Percentiles rank a stretch among this genome's conserved stretches.
Conservation (phyloP, 208 protist species). For the Leishmania gerbilli region DNA sequence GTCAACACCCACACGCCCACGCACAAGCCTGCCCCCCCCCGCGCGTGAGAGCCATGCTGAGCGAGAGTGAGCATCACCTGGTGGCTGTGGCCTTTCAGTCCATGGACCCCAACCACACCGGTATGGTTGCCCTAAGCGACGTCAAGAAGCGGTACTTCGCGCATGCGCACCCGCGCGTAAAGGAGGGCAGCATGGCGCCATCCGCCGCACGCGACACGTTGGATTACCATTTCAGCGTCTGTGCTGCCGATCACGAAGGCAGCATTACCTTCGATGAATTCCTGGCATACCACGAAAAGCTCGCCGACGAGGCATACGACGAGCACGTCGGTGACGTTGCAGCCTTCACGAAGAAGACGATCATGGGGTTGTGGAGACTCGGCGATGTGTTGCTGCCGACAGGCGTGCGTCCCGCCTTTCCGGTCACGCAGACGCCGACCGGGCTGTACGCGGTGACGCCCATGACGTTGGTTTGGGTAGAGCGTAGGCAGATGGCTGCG, state of each 20-base stretch:
- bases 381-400: conserved; percentile 78
- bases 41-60: conserved; percentile 18
- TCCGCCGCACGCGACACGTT: conserved; percentile 63
- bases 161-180: conserved; percentile 75
- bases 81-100: conserved; percentile 60
- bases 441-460: conserved; percentile 62
- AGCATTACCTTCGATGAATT: conserved; percentile 85
- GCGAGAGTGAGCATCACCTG: conserved; percentile 29
- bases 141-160: conserved; percentile 62
- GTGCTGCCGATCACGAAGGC: conserved; percentile 47
- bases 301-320: conserved; percentile 67
- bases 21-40: background rate
- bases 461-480: conserved; percentile 83
- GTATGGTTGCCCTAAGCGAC: conserved; percentile 51
- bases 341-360: conserved; percentile 61
- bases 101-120: conserved; percentile 48
- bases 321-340: conserved; percentile 56
- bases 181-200: conserved; percentile 72
- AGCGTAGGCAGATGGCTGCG: conserved; percentile 7
- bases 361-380: conserved; percentile 74
- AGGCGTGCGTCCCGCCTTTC: conserved; percentile 62
- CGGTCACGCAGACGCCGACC: conserved; percentile 38
- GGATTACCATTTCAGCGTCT: conserved; percentile 57
- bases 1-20: background rate
- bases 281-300: conserved; percentile 74